phyloP scores from a whole-genome alignment of 306 rosid species.

The Quercus robur region DNA sequence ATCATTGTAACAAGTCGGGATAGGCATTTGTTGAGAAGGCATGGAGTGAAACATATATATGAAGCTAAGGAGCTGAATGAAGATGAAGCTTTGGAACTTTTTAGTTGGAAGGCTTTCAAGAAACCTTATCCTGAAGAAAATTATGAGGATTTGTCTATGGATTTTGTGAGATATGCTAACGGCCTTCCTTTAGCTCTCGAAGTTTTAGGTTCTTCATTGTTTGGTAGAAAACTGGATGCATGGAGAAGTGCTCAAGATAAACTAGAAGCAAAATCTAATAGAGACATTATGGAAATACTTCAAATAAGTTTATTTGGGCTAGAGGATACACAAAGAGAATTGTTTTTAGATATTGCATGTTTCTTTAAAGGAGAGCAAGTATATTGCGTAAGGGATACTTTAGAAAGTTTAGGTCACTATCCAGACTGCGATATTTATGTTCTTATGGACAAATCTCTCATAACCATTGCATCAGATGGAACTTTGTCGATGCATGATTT shows the following conservation, averaged over 20 bases:
- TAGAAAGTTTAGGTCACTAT: too few relatives aligned
- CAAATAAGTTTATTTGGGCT: neutral
- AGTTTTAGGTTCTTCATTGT: too few relatives aligned
- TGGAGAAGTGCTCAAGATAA: neutral
- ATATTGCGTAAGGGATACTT: too few relatives aligned
- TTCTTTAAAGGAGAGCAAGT: rapidly evolving
- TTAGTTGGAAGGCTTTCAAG: neutral
- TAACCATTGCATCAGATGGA: neutral
- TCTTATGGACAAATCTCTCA: neutral
- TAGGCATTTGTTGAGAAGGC: too few relatives aligned
- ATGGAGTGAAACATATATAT: neutral
- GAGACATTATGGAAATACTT: neutral
- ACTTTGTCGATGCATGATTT: neutral
- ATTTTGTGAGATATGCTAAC: neutral
- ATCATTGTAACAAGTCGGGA: too few relatives aligned
- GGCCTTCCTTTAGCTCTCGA: too few relatives aligned
- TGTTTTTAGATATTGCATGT: too few relatives aligned
- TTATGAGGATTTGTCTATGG: neutral
- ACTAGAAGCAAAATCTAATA: neutral
- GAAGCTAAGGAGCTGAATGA: neutral
- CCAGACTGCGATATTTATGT: neutral
- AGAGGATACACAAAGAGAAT: too few relatives aligned
- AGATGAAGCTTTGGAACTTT: neutral
- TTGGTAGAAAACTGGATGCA: neutral
- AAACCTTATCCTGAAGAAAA: too few relatives aligned